Evolutionary conservation across 2,329 filamentous ascomycete species (phyloP).

Genomic region (Colletotrichum tabaci): DNA sequence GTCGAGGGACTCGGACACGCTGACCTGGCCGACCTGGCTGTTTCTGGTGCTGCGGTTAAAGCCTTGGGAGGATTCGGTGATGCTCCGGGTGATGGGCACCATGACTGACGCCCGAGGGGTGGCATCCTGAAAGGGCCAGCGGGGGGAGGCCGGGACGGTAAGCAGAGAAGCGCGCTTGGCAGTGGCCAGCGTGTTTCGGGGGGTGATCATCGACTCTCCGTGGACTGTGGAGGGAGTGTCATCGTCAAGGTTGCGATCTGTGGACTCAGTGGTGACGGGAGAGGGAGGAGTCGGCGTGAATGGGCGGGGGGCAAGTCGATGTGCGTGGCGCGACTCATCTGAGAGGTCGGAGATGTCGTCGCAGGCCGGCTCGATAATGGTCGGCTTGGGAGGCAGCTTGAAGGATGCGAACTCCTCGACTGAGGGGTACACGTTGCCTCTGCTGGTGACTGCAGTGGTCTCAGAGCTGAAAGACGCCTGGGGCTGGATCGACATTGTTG

Average conservation of each 20-base stretch:
- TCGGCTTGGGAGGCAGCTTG: constrained; percentile 12
- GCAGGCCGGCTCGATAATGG: background rate
- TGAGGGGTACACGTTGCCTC: constrained; percentile 14
- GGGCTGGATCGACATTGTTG: constrained; percentile 12
- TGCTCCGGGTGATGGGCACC: constrained; percentile 25
- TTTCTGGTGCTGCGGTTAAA: background rate
- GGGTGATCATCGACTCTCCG: constrained; percentile 33
- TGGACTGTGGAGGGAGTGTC: constrained; percentile 26
- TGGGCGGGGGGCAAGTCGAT: background rate
- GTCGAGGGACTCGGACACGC: constrained; percentile 32
- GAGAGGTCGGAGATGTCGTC: constrained; percentile 9
- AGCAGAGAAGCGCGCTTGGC: background rate
- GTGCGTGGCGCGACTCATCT: background rate
- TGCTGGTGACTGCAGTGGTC: constrained; percentile 27
- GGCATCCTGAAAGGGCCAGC: constrained; percentile 38
- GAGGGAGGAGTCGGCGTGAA: constrained; percentile 30
- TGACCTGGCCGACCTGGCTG: constrained; percentile 20
- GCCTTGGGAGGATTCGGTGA: constrained; percentile 5
- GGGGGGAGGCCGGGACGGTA: constrained; percentile 5
- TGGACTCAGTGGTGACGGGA: constrained; percentile 23
- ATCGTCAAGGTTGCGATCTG: constrained; percentile 14
- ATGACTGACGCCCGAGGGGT: constrained; percentile 29
- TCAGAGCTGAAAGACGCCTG: constrained; percentile 33
- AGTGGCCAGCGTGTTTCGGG: constrained; percentile 3
- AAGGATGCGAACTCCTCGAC: constrained; percentile 23